Evolutionary conservation across 208 protist genomes (phyloP), one percentile per base, ranked within the genome.

Genomic region (Trypanosoma congolense): DNA sequence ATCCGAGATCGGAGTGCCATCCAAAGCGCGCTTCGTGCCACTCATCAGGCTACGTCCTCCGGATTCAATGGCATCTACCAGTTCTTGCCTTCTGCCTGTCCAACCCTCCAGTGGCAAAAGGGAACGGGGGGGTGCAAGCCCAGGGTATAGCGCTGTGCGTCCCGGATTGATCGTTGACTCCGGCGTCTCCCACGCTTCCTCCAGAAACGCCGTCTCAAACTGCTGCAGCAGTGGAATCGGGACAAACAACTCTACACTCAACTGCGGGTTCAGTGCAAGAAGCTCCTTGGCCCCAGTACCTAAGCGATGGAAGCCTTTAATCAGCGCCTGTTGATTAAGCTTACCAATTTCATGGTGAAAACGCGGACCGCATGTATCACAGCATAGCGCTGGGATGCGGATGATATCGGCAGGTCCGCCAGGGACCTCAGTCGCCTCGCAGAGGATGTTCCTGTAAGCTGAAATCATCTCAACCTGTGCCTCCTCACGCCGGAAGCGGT

Each of bases 401-500:
- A 94, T 50, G 38, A 89, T 65, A 52, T 90, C 82, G 0, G 75
- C 77, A 4, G 41, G 29, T 0, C 42, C 46, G 2, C 33, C 40
- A 5, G 59, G 64, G 25, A 91, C 16, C 61, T 94, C 83, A 9
- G 56, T 67, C 2, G 80, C 79, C 52, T 94, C 87, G 44, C 84
- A 92, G 10, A 94, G 56, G 30, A 94, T 75, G 51, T 94, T 94
- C 40, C 87, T 83, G 48, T 90, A 94, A 10, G 74, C 81, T 16
- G 80, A 73, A 29, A 91, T 94, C 75, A 94, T 70, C 71, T 94
- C 83, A 42, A 92, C 87, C 73, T 94, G 80, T 19, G 83, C 87
- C 75, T 94, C 87, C 56, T 89, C 83, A 4, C 83, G 76, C 10
- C 73, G 80, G 52, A 77, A 88, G 40, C 67, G 80, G 6, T 67